Conservation (phyloP, 2,329 filamentous ascomycete species). For the Periconia macrospinosa region DNA sequence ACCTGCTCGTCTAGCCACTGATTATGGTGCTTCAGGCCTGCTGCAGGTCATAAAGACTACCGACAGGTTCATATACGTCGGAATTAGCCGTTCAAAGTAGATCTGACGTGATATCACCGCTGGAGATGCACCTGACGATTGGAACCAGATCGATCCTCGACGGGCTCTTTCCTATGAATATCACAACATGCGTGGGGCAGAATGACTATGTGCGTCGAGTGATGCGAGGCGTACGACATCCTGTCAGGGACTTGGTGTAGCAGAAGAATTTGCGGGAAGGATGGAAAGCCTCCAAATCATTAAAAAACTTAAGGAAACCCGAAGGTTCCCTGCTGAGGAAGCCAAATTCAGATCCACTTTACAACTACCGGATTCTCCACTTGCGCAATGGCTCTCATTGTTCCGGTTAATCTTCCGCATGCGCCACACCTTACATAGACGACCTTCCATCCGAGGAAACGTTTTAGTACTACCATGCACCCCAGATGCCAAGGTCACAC, state of each 20-base stretch:
- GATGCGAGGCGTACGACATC: too few species aligned
- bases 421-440: constrained; percentile 4
- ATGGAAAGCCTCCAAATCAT: too few species aligned
- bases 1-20: too few species aligned
- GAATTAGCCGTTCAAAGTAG: not conserved
- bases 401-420: constrained; percentile 20
- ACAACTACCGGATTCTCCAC: constrained; percentile 19
- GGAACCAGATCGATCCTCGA: not conserved
- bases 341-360: not conserved
- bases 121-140: not conserved
- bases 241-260: too few species aligned
- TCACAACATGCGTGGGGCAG: too few species aligned
- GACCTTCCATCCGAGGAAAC: constrained; percentile 17
- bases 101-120: not conserved
- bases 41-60: not conserved
- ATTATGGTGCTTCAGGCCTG: not conserved
- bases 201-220: too few species aligned
- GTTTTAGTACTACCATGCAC: constrained; percentile 10
- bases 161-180: not conserved
- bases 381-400: constrained; percentile 10
- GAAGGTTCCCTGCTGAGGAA: too few species aligned
- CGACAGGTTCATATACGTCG: not conserved
- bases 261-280: too few species aligned
- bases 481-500: constrained; percentile 11
- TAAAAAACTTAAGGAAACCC: too few species aligned